Evolutionary conservation across 176 grass and related monocot species (phyloP), one percentile per base, ranked within the genome.

Genomic region (Canna indica): DNA sequence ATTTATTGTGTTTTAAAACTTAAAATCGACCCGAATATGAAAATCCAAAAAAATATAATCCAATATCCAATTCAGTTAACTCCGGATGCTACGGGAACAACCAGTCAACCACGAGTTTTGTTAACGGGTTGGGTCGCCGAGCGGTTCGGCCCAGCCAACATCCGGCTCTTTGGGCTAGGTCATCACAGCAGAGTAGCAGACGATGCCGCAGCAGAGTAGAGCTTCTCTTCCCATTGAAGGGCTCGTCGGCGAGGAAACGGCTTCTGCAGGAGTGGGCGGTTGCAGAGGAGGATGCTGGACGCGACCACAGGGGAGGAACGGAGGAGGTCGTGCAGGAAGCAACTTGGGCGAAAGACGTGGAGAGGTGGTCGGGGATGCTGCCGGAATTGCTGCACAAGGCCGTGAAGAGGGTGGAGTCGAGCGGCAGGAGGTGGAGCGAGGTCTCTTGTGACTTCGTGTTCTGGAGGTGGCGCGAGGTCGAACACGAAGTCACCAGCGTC

Each of bases 401-500:
- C 34, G 71, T 73, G 24, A 58, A 24, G 71, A 58, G 71, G 71
- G 71, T 73, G 36, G 71, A 73, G 54, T 59, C 52, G 35, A 73
- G 35, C 50, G 54, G 45, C n/a, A 36, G 54, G 10, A n/a, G 7
- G 12, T 73, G 71, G 71, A 73, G 54, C 54, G 71, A 60, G n/a
- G 71, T 73, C 14, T 73, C 54, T 35, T 73, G 71, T 36, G 71
- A 53, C 25, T 60, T 53, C 71, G 71, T 73, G 35, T 73, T 53
- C 71, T 54, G 54, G 3, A 39, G 71, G 56, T 73, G 71, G 71
- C 52, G 71, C 34, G 71, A 73, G 54, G 54, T n/a, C n/a, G n/a
- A n/a, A n/a, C n/a, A n/a, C n/a, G n/a, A n/a, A n/a, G n/a, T 73
- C 71, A 73, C 71, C 71, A 60, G 54, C 71, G 71, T 53, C 53